Evolutionary conservation across 441 rosid genomes (phyloP).

Genomic region (Biscutella auriculata): DNA sequence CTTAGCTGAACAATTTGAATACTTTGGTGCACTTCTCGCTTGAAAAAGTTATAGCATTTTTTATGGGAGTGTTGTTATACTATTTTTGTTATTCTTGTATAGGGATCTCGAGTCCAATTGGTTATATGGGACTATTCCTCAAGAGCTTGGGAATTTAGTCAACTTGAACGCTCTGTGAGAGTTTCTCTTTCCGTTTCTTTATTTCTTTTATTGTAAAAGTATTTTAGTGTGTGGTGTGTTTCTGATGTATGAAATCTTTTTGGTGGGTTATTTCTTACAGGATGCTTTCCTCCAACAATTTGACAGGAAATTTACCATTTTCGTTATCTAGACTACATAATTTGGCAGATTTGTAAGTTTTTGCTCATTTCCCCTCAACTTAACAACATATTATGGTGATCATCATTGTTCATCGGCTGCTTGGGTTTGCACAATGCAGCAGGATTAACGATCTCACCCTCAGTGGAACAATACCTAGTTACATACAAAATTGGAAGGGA

Average conservation of each 20-base stretch:
- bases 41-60: background rate
- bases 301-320: slow-evolving; percentile 55
- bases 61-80: background rate
- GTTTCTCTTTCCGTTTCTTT: slow-evolving; percentile 8
- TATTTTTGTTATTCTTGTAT: slow-evolving; percentile 5
- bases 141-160: slow-evolving; percentile 55
- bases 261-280: slow-evolving; percentile 30
- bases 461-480: slow-evolving; percentile 29
- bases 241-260: slow-evolving; percentile 2
- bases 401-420: slow-evolving; percentile 17
- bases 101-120: slow-evolving; percentile 70
- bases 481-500: slow-evolving; percentile 33
- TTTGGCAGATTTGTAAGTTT: slow-evolving; percentile 52
- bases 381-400: background rate
- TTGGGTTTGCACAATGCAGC: slow-evolving; percentile 24
- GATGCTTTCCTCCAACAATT: slow-evolving; percentile 58
- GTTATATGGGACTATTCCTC: slow-evolving; percentile 55
- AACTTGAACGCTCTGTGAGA: slow-evolving; percentile 49
- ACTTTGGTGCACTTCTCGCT: background rate
- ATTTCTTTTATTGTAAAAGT: background rate
- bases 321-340: slow-evolving; percentile 39
- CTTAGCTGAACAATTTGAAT: background rate
- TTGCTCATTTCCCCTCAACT: slow-evolving; percentile 9
- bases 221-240: background rate
- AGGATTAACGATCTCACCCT: slow-evolving; percentile 34